Percentiles rank a stretch among this genome's conserved stretches.
phyloP scores from a whole-genome alignment of 139 green algal species.

The Closterium sp. region DNA sequence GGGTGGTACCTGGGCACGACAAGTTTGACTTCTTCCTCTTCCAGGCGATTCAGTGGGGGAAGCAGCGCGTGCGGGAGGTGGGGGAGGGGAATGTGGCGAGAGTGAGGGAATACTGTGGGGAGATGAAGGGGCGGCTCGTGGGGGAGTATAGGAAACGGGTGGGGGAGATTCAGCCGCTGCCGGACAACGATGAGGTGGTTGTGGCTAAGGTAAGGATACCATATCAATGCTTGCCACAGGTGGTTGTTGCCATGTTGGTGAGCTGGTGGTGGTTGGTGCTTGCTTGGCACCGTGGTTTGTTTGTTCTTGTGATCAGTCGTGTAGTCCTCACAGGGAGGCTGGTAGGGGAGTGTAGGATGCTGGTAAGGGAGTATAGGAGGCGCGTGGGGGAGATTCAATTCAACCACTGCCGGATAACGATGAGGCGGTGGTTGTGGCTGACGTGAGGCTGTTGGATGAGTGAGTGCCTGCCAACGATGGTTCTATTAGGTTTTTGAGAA shows the following conservation, averaged over 20 bases:
- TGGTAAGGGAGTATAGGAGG: neutral
- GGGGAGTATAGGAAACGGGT: neutral
- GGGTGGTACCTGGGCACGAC: conserved; percentile 18
- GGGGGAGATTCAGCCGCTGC: neutral
- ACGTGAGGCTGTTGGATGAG: neutral
- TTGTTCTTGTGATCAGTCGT: no score
- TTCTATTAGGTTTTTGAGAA: no score
- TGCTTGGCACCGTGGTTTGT: no score
- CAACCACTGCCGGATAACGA: neutral
- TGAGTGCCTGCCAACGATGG: neutral
- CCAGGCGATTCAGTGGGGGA: conserved; percentile 17
- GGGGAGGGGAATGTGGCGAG: neutral
- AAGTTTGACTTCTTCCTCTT: conserved; percentile 12
- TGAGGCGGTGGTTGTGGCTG: neutral
- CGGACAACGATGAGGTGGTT: conserved; percentile 10
- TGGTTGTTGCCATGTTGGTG: no score
- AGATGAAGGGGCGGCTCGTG: neutral
- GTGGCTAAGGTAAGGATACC: neutral
- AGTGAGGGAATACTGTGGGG: neutral
- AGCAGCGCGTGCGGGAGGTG: neutral
- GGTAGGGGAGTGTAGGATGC: neutral
- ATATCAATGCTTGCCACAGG: neutral
- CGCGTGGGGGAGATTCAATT: neutral
- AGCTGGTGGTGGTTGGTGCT: no score
- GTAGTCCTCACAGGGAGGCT: no score